A percentile compares a stretch with the other conserved stretches of the same genome.
phyloP scores from a whole-genome alignment of 345 rosid species.

The Dipteronia sinensis region DNA sequence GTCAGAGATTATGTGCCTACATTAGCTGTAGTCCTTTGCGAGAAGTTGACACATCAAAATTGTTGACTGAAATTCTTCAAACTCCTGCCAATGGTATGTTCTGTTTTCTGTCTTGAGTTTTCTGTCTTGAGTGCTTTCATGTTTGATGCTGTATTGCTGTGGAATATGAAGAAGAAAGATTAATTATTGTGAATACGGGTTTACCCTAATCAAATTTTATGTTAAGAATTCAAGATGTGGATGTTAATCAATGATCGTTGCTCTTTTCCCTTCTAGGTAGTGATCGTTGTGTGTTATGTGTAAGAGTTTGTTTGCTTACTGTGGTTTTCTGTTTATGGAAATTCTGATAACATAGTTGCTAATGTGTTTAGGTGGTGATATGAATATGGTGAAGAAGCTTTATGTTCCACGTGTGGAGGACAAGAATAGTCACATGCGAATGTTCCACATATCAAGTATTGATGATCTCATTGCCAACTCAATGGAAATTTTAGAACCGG shows the following conservation, averaged over 20 bases:
- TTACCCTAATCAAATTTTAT: background rate
- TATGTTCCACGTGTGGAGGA: constrained; percentile 96
- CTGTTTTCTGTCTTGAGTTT: background rate
- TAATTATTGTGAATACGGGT: background rate
- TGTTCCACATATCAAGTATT: constrained; percentile 72
- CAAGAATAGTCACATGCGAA: constrained; percentile 84
- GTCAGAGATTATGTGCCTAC: constrained; percentile 78
- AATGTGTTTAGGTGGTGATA: constrained; percentile 37
- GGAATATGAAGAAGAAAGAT: background rate
- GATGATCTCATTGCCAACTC: constrained; percentile 85
- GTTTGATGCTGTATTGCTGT: background rate
- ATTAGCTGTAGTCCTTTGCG: constrained; percentile 77
- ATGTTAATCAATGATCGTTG: background rate
- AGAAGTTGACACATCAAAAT: constrained; percentile 78
- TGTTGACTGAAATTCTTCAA: constrained; percentile 56
- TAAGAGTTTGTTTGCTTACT: background rate
- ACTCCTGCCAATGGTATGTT: constrained; percentile 39
- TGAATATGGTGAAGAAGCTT: constrained; percentile 52
- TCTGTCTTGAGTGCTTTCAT: background rate
- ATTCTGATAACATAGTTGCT: background rate
- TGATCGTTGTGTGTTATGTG: background rate
- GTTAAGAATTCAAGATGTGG: background rate
- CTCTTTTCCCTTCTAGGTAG: background rate
- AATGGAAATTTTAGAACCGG: constrained; percentile 92
- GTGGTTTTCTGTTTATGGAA: background rate